A percentile compares a stretch with the other conserved stretches of the same genome.
These are phyloP conservation scores for Chlorella sorokiniana DNA, from an alignment of 139 green algal species.

Conservation along the genomic window DNA sequence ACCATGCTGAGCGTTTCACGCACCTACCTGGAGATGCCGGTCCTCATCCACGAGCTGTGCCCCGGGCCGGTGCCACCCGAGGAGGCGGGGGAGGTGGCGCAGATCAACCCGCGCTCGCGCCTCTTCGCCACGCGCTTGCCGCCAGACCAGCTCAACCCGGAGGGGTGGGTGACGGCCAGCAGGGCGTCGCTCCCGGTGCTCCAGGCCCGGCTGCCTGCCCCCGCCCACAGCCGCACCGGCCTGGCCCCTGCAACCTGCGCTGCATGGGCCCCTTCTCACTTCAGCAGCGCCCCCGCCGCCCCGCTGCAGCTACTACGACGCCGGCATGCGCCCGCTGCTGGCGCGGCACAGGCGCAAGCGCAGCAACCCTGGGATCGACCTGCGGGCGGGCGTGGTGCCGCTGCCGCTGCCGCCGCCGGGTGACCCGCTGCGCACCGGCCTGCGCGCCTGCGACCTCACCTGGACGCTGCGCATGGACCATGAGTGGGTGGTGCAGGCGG, in stretches of 20 bases:
- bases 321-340: constrained; percentile 39
- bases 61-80: background rate
- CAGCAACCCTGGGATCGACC: constrained; percentile 49
- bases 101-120: constrained; percentile 44
- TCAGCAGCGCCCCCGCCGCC: background rate
- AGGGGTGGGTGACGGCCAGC: constrained; percentile 44
- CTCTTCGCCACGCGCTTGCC: constrained; percentile 55
- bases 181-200: too few species aligned
- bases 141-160: constrained; percentile 79
- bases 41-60: constrained; percentile 80
- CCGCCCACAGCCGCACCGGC: background rate
- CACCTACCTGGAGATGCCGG: constrained; percentile 75
- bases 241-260: background rate
- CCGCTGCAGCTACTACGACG: constrained; percentile 48
- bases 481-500: constrained; percentile 40
- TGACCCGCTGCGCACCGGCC: constrained; percentile 1
- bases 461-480: constrained; percentile 54
- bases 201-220: background rate
- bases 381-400: constrained; percentile 54
- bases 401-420: constrained; percentile 46
- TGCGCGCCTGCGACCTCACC: constrained; percentile 30
- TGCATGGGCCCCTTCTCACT: background rate
- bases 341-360: constrained; percentile 37
- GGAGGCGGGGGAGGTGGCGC: constrained; percentile 9
- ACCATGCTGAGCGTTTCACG: constrained; percentile 68